Evolutionary conservation across 2,329 filamentous ascomycete genomes (phyloP).

Genomic region (Akanthomyces uredinophilus): DNA sequence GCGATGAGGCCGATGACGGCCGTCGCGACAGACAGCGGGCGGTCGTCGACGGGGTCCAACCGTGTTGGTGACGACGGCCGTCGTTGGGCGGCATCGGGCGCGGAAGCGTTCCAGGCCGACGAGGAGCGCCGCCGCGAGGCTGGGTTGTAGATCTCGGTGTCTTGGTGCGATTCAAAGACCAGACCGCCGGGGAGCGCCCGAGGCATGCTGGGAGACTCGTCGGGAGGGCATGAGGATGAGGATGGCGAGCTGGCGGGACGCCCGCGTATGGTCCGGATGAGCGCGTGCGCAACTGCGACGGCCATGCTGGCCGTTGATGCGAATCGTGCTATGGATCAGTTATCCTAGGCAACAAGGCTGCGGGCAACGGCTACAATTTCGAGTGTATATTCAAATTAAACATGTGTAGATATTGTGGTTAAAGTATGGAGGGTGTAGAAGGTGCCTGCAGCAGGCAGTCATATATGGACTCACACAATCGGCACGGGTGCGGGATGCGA

Average conservation of each 20-base stretch:
- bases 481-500: no score
- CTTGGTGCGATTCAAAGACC: background rate
- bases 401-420: background rate
- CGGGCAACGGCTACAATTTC: background rate
- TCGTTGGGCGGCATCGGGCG: background rate
- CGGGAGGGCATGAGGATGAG: background rate
- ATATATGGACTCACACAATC: no score
- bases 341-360: background rate
- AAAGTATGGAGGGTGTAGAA: no score
- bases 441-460: no score
- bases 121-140: background rate
- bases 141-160: background rate
- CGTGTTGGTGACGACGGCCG: background rate
- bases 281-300: conserved; percentile 1
- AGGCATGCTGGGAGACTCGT: background rate
- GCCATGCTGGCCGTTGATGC: background rate
- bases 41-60: background rate
- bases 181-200: background rate
- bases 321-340: background rate
- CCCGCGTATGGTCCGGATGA: background rate
- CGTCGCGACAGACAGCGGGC: background rate
- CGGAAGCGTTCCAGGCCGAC: background rate
- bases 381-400: background rate
- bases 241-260: background rate
- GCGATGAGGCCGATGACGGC: conserved; percentile 19